Evolutionary conservation across 2,329 filamentous ascomycete genomes (phyloP), one percentile per base, ranked within the genome.

Genomic region (Sclerotinia sclerotiorum): DNA sequence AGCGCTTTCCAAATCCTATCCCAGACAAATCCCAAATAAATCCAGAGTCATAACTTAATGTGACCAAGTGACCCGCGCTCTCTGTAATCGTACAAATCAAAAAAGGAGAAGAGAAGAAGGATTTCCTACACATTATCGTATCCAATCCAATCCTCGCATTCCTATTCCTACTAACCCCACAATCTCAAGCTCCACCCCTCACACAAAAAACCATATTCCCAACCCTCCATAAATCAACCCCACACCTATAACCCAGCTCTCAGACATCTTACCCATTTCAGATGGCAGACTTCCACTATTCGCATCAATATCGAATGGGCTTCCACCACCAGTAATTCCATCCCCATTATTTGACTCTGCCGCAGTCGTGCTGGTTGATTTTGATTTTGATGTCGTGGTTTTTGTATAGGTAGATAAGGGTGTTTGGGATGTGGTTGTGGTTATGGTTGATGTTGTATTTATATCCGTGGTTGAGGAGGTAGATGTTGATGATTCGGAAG

Each of bases 261-360:
- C 19, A 10, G 60, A 39, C 11, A 62, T 3, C n/a, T 17, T 62
- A 19, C 15, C n/a, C 2, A 51, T 15, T 39, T 48, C 60, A 5
- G 60, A 51, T 5, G 15, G 15, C 21, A 49, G 39, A 24, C 29
- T 19, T 19, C 58, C 52, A 58, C 44, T 42, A n/a, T 62, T 58
- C 5, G 68, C 65, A 49, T 39, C 54, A n/a, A 68, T 68, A 52
- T 70, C 68, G 52, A 70, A 70, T 10, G 68, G 68, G 49, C 68
- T 70, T 13, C 68, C 68, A 10, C 68, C 68, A 5, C 68, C 68
- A 29, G 17, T 64, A 60, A 55, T n/a, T 48, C 44, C 52, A 35
- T 61, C 29, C 6, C 52, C 44, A 46, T 69, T 55, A n/a, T 54
- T 58, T 21, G 44, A 39, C 6, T 5, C 54, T 27, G 55, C 55